Evolutionary conservation across 1,284 basidiomycete species (phyloP).

Genomic region (Ceratobasidium sp.): DNA sequence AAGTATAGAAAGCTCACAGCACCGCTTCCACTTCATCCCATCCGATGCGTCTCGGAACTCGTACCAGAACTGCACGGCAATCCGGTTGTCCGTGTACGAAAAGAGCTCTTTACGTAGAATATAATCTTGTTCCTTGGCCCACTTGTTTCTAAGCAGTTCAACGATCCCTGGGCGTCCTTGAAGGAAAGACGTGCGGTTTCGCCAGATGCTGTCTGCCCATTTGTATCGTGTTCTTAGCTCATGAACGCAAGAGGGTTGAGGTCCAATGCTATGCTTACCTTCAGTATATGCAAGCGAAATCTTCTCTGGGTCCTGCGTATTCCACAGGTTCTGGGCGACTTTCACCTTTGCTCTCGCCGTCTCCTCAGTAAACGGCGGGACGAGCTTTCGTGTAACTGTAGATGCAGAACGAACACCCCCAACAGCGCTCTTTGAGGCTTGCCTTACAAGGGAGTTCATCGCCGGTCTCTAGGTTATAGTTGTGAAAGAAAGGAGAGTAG

Average conservation of each 20-base stretch:
- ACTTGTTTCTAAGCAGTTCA: slow-evolving; percentile 68
- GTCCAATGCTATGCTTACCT: not conserved
- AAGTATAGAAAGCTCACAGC: slow-evolving; percentile 33
- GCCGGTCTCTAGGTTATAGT: too few relatives aligned
- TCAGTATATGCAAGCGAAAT: slow-evolving; percentile 66
- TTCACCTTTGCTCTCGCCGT: slow-evolving; percentile 50
- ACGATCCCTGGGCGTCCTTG: slow-evolving; percentile 65
- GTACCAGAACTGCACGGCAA: slow-evolving; percentile 75
- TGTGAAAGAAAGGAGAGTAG: too few relatives aligned
- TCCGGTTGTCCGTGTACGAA: slow-evolving; percentile 69
- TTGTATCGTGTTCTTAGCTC: not conserved
- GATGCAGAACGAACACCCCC: not conserved
- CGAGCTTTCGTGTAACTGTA: slow-evolving; percentile 16
- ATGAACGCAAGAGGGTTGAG: not conserved
- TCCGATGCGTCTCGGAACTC: slow-evolving; percentile 65
- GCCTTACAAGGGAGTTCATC: too few relatives aligned
- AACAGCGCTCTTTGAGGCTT: too few relatives aligned
- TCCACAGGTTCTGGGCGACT: slow-evolving; percentile 52
- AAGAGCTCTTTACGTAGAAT: slow-evolving; percentile 71
- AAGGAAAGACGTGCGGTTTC: slow-evolving; percentile 70
- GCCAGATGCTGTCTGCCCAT: slow-evolving; percentile 65
- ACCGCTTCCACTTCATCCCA: slow-evolving; percentile 42
- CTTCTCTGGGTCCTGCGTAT: slow-evolving; percentile 48
- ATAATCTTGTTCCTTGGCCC: slow-evolving; percentile 64
- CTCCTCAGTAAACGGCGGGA: slow-evolving; percentile 48